Conservation (phyloP, 2,329 filamentous ascomycete genomes). For the Juglanconis oblonga region DNA sequence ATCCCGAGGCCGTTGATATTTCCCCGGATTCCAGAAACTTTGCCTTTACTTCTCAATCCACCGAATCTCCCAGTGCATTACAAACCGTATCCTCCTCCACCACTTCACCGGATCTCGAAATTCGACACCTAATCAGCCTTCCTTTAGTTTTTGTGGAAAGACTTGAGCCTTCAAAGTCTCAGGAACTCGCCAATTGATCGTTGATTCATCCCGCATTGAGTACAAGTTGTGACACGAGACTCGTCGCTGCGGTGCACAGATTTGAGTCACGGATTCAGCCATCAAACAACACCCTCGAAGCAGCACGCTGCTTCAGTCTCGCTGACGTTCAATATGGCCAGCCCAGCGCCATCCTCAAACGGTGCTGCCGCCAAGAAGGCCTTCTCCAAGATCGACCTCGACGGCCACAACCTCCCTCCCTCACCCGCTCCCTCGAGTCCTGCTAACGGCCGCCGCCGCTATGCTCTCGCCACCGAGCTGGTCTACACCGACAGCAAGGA, state of each 20-base stretch:
- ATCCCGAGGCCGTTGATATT: too few relatives aligned
- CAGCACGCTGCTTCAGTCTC: too few relatives aligned
- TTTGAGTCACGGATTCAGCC: background rate
- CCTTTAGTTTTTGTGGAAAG: background rate
- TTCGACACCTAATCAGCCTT: too few relatives aligned
- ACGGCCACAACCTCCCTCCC: conserved; percentile 81
- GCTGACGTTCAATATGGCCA: conserved; percentile 6
- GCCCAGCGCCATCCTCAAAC: conserved; percentile 2
- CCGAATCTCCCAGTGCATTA: too few relatives aligned
- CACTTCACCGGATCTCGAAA: too few relatives aligned
- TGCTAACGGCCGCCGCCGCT: conserved; percentile 74
- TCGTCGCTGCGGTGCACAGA: background rate
- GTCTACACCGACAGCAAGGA: conserved; percentile 96
- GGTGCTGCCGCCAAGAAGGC: conserved; percentile 33
- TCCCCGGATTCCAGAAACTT: too few relatives aligned
- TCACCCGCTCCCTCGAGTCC: conserved; percentile 93
- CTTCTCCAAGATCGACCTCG: conserved; percentile 66
- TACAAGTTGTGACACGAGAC: too few relatives aligned
- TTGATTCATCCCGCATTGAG: background rate
- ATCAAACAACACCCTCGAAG: background rate
- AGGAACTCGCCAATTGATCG: background rate
- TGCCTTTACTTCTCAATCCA: too few relatives aligned
- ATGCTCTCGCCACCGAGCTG: conserved; percentile 91
- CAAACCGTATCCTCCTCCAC: too few relatives aligned
- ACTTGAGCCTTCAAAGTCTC: background rate